Conservation (phyloP, 129 eudicot genomes). For the Helianthus tuberosus region DNA sequence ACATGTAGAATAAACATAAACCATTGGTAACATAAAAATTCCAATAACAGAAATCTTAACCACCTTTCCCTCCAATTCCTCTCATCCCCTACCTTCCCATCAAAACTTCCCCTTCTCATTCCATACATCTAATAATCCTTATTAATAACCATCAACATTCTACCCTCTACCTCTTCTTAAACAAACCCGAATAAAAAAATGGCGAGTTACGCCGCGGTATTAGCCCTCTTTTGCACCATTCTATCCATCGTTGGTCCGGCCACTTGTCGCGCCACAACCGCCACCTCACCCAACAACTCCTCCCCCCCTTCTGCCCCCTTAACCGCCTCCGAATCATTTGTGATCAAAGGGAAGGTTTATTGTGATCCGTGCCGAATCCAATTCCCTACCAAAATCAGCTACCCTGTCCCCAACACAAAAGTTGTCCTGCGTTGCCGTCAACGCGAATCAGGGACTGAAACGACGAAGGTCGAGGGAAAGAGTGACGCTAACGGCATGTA, state of each 20-base stretch:
- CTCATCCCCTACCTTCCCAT: conserved; percentile 28
- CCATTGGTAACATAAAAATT: background rate
- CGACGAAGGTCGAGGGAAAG: background rate
- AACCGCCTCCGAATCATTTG: conserved; percentile 19
- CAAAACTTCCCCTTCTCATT: conserved; percentile 9
- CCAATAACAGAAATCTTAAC: conserved; percentile 29
- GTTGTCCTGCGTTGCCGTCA: conserved; percentile 25
- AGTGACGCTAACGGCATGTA: conserved; percentile 32
- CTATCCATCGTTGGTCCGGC: conserved; percentile 26
- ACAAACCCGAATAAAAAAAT: background rate
- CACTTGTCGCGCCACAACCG: conserved; percentile 22
- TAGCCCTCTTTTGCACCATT: conserved; percentile 29
- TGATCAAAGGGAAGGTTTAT: conserved; percentile 52
- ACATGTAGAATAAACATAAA: background rate
- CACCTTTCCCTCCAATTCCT: conserved; percentile 31
- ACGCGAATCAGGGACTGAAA: conserved; percentile 15
- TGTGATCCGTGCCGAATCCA: conserved; percentile 64
- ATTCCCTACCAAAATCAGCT: conserved; percentile 49
- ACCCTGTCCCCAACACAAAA: conserved; percentile 35
- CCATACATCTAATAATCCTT: no score
- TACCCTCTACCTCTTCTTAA: background rate
- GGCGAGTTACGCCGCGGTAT: conserved; percentile 26
- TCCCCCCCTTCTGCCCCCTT: conserved; percentile 1
- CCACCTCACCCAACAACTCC: conserved; percentile 12
- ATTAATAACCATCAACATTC: no score